These are phyloP conservation scores for Brassica balearica DNA, from an alignment of 441 rosid genomes.

Conservation along the genomic window DNA sequence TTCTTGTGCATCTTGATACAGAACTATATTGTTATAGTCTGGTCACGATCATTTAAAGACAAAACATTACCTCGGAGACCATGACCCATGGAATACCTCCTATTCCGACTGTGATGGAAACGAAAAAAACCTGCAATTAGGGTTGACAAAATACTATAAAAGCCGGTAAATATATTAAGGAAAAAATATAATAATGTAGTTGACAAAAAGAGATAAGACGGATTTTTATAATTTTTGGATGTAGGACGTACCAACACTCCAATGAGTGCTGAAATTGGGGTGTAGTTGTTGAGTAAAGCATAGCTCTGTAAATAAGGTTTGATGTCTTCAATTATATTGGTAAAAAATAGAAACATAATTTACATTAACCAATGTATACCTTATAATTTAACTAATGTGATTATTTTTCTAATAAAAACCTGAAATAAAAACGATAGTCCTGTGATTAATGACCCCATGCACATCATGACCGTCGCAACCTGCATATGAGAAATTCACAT, in stretches of 20 bases:
- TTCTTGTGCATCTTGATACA: background rate
- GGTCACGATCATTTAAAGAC: background rate
- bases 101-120: conserved; percentile 50
- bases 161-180: background rate
- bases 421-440: conserved; percentile 60
- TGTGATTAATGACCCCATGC: conserved; percentile 51
- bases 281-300: conserved; percentile 38
- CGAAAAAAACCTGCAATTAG: conserved; percentile 34
- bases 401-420: conserved; percentile 32
- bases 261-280: conserved; percentile 50
- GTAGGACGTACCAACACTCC: conserved; percentile 46
- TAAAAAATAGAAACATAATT: background rate
- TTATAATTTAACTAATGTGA: conserved; percentile 5
- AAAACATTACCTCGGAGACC: conserved; percentile 61
- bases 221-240: background rate
- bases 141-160: background rate
- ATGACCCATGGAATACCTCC: conserved; percentile 67
- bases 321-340: conserved; percentile 12
- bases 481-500: conserved; percentile 29
- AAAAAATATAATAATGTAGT: background rate
- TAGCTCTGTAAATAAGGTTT: conserved; percentile 46
- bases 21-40: background rate
- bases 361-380: background rate
- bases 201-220: background rate
- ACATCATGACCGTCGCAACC: conserved; percentile 56